Conservation (phyloP, 257 asterid species). For the Solanum piurae region DNA sequence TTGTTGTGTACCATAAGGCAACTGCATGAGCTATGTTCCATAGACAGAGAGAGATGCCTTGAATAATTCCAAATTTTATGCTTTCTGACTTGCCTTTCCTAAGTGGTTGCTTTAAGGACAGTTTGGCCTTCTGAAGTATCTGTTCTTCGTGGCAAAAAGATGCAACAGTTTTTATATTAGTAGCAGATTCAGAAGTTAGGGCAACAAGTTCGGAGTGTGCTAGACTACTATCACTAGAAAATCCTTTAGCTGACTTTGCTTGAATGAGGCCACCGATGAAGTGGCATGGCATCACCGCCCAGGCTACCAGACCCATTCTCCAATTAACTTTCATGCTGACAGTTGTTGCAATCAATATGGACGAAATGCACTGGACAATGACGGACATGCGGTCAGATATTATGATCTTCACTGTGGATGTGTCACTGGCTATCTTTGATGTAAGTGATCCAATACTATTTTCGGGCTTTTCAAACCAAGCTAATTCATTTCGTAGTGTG, state of each 20-base stretch:
- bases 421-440: constrained; percentile 52
- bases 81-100: constrained; percentile 46
- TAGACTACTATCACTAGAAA: constrained; percentile 43
- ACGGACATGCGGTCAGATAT: constrained; percentile 77
- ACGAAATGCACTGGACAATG: constrained; percentile 73
- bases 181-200: constrained; percentile 68
- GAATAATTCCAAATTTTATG: constrained; percentile 57
- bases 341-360: constrained; percentile 62
- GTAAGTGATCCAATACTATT: constrained; percentile 60
- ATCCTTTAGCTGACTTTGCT: constrained; percentile 81
- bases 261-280: constrained; percentile 77
- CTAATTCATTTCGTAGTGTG: constrained; percentile 50
- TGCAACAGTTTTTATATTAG: constrained; percentile 58
- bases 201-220: constrained; percentile 54
- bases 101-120: constrained; percentile 32
- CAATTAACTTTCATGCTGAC: constrained; percentile 67
- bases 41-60: constrained; percentile 64
- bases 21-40: constrained; percentile 84
- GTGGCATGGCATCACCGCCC: constrained; percentile 93
- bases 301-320: constrained; percentile 82
- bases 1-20: constrained; percentile 66
- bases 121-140: constrained; percentile 46
- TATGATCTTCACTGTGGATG: constrained; percentile 68
- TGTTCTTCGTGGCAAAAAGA: constrained; percentile 69
- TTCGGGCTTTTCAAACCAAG: constrained; percentile 77